phyloP scores from a whole-genome alignment of 1,139 yeast species.

The Suhomyces chickasaworum region DNA sequence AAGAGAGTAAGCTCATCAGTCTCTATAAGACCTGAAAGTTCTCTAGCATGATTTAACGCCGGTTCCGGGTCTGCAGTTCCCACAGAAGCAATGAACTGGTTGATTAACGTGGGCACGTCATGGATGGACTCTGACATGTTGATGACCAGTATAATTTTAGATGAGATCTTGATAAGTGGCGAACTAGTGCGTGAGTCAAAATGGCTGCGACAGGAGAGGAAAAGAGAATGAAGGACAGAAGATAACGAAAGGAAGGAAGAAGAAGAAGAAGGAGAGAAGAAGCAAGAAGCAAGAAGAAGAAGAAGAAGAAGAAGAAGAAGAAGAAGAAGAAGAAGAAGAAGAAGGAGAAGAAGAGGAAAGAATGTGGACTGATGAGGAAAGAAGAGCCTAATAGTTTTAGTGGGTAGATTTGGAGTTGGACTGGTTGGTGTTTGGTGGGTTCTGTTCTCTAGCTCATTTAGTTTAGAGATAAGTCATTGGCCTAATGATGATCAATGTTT shows the following conservation, averaged over 20 bases:
- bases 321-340: no score
- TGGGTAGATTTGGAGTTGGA: no score
- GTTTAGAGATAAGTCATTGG: no score
- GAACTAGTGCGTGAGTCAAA: neutral
- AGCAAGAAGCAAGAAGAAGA: no score
- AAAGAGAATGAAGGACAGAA: no score
- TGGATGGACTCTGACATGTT: slow-evolving; percentile 5
- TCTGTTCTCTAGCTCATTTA: no score
- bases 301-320: no score
- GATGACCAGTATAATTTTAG: neutral
- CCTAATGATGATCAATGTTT: no score
- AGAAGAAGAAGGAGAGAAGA: neutral
- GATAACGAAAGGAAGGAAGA: neutral
- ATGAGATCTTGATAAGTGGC: neutral
- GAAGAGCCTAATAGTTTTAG: no score
- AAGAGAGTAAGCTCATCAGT: slow-evolving; percentile 45
- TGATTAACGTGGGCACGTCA: slow-evolving; percentile 30
- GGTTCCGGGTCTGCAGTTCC: slow-evolving; percentile 33
- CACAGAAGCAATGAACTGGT: slow-evolving; percentile 45
- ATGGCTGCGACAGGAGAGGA: slow-evolving; percentile 1
- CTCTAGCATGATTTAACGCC: slow-evolving; percentile 31
- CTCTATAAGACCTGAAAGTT: slow-evolving; percentile 34
- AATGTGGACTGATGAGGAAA: no score
- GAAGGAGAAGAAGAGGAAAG: no score
- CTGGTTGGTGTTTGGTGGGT: no score